Percentiles rank a stretch among this genome's conserved stretches.
Evolutionary conservation across 805 yeast species (phyloP).

Genomic region (Saccharomycopsis lassenensis): DNA sequence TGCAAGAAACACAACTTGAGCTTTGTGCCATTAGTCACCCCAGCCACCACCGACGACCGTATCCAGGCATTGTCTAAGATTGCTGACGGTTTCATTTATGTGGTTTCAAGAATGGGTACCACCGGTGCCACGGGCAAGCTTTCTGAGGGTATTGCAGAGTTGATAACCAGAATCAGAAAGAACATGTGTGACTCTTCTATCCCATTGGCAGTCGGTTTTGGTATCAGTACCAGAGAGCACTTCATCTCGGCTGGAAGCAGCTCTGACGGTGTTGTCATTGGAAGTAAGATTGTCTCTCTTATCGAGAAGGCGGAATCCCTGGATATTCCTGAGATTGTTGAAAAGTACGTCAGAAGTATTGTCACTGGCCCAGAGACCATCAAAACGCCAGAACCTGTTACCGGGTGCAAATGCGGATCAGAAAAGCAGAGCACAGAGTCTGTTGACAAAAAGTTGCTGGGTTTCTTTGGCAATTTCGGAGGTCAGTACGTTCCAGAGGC

Average conservation of each 20-base stretch:
- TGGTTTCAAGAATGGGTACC: slow-evolving; percentile 95
- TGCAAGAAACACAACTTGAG: slow-evolving; percentile 63
- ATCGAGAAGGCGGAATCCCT: slow-evolving; percentile 56
- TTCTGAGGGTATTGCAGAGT: slow-evolving; percentile 47
- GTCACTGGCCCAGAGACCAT: slow-evolving; percentile 54
- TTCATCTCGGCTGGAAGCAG: slow-evolving; percentile 63
- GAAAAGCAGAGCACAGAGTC: slow-evolving; percentile 18
- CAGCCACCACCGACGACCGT: slow-evolving; percentile 89
- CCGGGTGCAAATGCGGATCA: slow-evolving; percentile 20
- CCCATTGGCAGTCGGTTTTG: slow-evolving; percentile 95
- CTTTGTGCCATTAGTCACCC: slow-evolving; percentile 91
- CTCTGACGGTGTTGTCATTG: slow-evolving; percentile 96
- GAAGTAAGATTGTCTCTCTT: slow-evolving; percentile 68
- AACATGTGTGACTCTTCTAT: slow-evolving; percentile 69
- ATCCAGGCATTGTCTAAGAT: slow-evolving; percentile 65
- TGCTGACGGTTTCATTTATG: slow-evolving; percentile 94
- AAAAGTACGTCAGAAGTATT: slow-evolving; percentile 56
- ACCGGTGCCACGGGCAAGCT: slow-evolving; percentile 79
- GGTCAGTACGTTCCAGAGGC: slow-evolving; percentile 99
- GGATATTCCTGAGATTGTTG: slow-evolving; percentile 49
- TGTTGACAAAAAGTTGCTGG: no score
- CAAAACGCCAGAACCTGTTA: slow-evolving; percentile 23
- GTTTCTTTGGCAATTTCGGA: slow-evolving; percentile 91
- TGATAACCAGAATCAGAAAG: slow-evolving; percentile 66
- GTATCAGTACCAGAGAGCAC: slow-evolving; percentile 91